Conservation (phyloP, 441 rosid species). For the Arabidopsis lyrata region DNA sequence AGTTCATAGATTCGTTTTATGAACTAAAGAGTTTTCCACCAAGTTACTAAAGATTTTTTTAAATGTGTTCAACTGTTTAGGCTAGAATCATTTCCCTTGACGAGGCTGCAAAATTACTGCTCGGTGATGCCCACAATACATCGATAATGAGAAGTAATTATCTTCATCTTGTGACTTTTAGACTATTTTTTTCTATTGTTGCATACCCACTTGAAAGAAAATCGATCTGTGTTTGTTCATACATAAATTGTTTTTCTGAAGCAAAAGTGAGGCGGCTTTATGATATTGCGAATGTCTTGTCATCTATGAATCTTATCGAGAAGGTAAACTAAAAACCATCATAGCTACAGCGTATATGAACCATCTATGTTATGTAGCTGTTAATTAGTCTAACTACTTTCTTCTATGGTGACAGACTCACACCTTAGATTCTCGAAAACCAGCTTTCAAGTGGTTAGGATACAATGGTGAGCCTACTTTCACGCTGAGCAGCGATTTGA, state of each 20-base stretch:
- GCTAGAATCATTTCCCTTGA: constrained; percentile 78
- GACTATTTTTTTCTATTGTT: background rate
- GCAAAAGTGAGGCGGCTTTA: constrained; percentile 96
- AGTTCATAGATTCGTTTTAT: background rate
- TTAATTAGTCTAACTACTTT: constrained; percentile 1
- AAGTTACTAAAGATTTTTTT: constrained; percentile 14
- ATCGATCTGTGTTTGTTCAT: constrained; percentile 31
- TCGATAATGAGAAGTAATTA: constrained; percentile 80
- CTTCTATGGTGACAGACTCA: constrained; percentile 69
- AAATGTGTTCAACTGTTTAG: constrained; percentile 48
- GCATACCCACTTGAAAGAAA: background rate
- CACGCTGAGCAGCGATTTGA: constrained; percentile 41
- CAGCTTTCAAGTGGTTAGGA: constrained; percentile 95
- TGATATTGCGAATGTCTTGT: constrained; percentile 92
- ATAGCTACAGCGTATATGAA: background rate
- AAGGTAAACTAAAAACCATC: constrained; percentile 55
- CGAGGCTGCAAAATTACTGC: constrained; percentile 81
- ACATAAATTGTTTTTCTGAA: constrained; percentile 45
- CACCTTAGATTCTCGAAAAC: constrained; percentile 74
- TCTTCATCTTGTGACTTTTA: constrained; percentile 14
- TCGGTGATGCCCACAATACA: constrained; percentile 77
- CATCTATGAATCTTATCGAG: constrained; percentile 90
- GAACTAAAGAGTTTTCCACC: background rate
- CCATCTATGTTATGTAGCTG: background rate
- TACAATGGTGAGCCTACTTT: constrained; percentile 51